A percentile compares a stretch with the other conserved stretches of the same genome.
Evolutionary conservation across 2,329 filamentous ascomycete species (phyloP).

Genomic region (Mycocentrospora acerina): DNA sequence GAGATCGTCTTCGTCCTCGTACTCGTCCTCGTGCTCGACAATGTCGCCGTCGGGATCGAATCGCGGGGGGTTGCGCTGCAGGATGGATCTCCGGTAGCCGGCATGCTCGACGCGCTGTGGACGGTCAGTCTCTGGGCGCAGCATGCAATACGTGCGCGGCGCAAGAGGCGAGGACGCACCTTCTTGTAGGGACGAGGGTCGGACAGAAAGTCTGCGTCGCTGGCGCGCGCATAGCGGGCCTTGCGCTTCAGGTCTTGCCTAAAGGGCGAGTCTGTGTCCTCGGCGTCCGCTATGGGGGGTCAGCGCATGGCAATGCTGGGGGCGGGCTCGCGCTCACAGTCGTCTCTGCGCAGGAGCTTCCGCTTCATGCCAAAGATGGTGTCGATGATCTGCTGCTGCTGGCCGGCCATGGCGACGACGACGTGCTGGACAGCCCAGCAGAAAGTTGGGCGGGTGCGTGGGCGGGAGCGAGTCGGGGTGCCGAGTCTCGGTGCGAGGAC

Average conservation of each 20-base stretch:
- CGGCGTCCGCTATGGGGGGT: slow-evolving; percentile 68
- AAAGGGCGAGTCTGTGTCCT: slow-evolving; percentile 67
- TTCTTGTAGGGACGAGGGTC: slow-evolving; percentile 71
- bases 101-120: slow-evolving; percentile 70
- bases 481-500: background rate
- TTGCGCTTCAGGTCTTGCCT: slow-evolving; percentile 78
- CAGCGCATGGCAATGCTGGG: slow-evolving; percentile 10
- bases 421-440: slow-evolving; percentile 16
- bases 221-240: slow-evolving; percentile 69
- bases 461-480: background rate
- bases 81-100: slow-evolving; percentile 70
- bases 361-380: slow-evolving; percentile 45
- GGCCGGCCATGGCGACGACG: slow-evolving; percentile 38
- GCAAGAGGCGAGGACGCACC: slow-evolving; percentile 48
- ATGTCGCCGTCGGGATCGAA: slow-evolving; percentile 79
- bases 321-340: slow-evolving; percentile 27
- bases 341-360: slow-evolving; percentile 35
- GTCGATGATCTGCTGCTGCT: slow-evolving; percentile 44
- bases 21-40: slow-evolving; percentile 70
- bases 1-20: slow-evolving; percentile 62
- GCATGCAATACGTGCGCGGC: slow-evolving; percentile 5
- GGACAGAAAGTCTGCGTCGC: slow-evolving; percentile 61
- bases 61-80: slow-evolving; percentile 71
- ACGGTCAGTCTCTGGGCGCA: slow-evolving; percentile 10
- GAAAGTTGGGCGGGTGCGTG: slow-evolving; percentile 11